These are phyloP conservation scores for Petunia hybrid DNA, from an alignment of 305 asterid species.

Conservation along the genomic window DNA sequence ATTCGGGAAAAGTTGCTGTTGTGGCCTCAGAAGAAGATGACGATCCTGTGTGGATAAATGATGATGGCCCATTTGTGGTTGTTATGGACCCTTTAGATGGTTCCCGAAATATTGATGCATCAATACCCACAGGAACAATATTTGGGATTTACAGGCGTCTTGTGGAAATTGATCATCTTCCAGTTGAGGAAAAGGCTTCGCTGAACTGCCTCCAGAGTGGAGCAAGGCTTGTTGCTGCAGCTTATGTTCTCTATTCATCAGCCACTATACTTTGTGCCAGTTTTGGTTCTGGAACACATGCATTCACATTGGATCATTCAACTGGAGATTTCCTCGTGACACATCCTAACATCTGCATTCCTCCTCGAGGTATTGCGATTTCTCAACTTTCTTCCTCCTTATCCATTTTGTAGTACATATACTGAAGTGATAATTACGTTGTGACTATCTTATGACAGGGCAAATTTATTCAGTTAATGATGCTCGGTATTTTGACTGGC, in stretches of 20 bases:
- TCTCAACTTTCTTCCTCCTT: background rate
- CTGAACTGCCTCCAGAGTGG: slow-evolving; percentile 91
- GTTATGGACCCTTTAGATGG: slow-evolving; percentile 93
- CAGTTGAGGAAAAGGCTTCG: slow-evolving; percentile 68
- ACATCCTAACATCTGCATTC: slow-evolving; percentile 69
- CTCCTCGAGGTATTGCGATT: slow-evolving; percentile 65
- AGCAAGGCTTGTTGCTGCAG: slow-evolving; percentile 75
- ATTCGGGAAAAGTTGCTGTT: slow-evolving; percentile 85
- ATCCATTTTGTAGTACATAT: background rate
- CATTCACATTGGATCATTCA: slow-evolving; percentile 77
- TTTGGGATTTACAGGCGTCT: slow-evolving; percentile 83
- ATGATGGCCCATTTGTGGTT: slow-evolving; percentile 84
- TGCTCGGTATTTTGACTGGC: slow-evolving; percentile 96
- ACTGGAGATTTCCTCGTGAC: slow-evolving; percentile 87
- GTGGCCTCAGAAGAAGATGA: slow-evolving; percentile 98
- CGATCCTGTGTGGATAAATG: slow-evolving; percentile 85
- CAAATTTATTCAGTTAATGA: slow-evolving; percentile 93
- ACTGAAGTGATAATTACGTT: background rate
- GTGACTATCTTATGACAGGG: slow-evolving; percentile 53
- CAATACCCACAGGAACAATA: slow-evolving; percentile 95
- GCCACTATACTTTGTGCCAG: slow-evolving; percentile 82
- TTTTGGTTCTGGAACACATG: slow-evolving; percentile 85
- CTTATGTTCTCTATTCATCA: slow-evolving; percentile 86
- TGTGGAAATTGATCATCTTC: slow-evolving; percentile 74
- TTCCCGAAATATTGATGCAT: slow-evolving; percentile 89